Evolutionary conservation across 2,329 filamentous ascomycete genomes (phyloP).

Genomic region (Balansia obtecta): DNA sequence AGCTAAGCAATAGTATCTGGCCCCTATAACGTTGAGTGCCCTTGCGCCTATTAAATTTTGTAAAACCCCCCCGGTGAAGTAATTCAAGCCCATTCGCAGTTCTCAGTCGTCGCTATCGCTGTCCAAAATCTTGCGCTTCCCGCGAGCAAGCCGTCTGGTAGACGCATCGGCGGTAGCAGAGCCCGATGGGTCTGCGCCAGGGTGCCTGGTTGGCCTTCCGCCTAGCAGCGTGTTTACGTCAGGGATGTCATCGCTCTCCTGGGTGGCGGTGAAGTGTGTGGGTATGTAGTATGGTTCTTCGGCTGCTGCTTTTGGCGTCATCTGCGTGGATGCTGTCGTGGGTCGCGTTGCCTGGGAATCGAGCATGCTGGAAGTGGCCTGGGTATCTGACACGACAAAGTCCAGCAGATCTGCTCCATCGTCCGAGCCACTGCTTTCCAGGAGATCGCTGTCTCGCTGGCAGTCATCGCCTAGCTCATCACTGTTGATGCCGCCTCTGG

Average conservation of each 20-base stretch:
- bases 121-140: constrained; percentile 17
- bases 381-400: constrained; percentile 44
- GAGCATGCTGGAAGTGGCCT: constrained; percentile 23
- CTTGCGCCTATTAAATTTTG: neutral
- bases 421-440: constrained; percentile 34
- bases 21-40: neutral
- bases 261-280: constrained; percentile 24
- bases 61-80: neutral
- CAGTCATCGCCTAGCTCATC: constrained; percentile 41
- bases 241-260: constrained; percentile 28
- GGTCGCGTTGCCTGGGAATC: constrained; percentile 19
- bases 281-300: constrained; percentile 25
- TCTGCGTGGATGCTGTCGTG: constrained; percentile 10
- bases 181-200: constrained; percentile 7
- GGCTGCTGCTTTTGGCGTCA: constrained; percentile 7
- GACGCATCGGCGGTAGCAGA: constrained; percentile 10
- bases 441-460: constrained; percentile 33
- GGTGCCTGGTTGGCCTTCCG: constrained; percentile 2
- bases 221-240: constrained; percentile 20
- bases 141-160: constrained; percentile 12
- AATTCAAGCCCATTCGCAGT: neutral
- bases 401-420: constrained; percentile 37
- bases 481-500: constrained; percentile 23
- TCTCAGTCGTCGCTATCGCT: constrained; percentile 18
- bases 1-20: neutral